Evolutionary conservation across 1,284 basidiomycete species (phyloP), one percentile per base, ranked within the genome.

Genomic region (Neolentinus lepideus): DNA sequence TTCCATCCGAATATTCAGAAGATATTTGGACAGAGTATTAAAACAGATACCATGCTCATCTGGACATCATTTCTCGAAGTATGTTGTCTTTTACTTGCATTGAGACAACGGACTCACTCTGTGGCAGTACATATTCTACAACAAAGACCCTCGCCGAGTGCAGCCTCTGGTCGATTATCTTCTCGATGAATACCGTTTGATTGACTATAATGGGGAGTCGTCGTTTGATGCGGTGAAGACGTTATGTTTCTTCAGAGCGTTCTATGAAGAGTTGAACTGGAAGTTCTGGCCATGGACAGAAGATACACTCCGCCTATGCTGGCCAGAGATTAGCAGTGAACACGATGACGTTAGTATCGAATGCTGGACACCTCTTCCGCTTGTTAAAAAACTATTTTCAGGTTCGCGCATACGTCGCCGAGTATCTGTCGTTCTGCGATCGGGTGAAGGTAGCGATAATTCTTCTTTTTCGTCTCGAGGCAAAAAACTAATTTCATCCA

Each of bases 111-210:
- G 26, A 56, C 52, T 61, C 53, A 59, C 33, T 47, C 19, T 52
- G 22, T 8, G 29, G 47, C 59, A 88, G 85, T 85, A 92, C 65
- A 74, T 89, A 51, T 85, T 92, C 63, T 82, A 84, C 65, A 79
- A 84, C 59, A 85, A 86, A 60, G 94, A 98, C 69, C 93, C 94
- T 9, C 84, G 94, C 38, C 79, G 94, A 31, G 76, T 91, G 53
- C 85, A 88, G 61, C 87, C 88, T 0, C 72, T 98, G 9, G 80
- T 95, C 22, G 84, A 92, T 63, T 88, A 84, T 63, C 71, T 94
- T 48, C 64, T 90, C 47, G 66, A 76, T n/a, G 72, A 79, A 52
- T 90, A 87, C 66, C 69, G 77, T 2, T 69, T 70, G 1, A 76
- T 85, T 27, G 89, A 92, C 65, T 92, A 84, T 70, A 84, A 87